Evolutionary conservation across 1,284 basidiomycete species (phyloP), one percentile per base, ranked within the genome.

Genomic region (Pyrrhoderma lamaoense): DNA sequence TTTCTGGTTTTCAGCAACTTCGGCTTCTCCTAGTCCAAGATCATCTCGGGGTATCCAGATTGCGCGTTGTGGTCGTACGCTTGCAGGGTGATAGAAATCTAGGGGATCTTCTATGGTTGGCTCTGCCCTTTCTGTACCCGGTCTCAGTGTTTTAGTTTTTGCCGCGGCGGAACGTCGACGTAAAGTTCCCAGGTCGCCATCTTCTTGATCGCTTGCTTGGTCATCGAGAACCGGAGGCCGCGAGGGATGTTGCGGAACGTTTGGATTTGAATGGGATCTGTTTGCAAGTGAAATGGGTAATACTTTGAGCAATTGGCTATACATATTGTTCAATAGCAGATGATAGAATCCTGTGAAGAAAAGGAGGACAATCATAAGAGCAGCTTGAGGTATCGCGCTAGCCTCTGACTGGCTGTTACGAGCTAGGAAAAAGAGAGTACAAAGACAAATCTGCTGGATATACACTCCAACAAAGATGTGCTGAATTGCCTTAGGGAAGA

Each of bases 381-480:
- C 82, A 18, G 84, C 91, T 65, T 94, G 78, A 0, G 85, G 74
- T 0, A 89, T 56, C 0, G 88, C 79, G 16, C 74, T 76, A 0
- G 80, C 67, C 0, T 80, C 70, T 0, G 65, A 52, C 19, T 79
- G 67, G 14, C 68, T 59, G 57, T 90, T 67, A 45, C 71, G 72
- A 0, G 84, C 80, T 3, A 96, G 74, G 82, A 96, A 95, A 77
- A 96, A 96, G 58, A 96, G 69, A 1, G 88, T 88, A 25, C 78
- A 76, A 16, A 96, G 71, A 64, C 89, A 93, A 47, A 95, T 64
- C 63, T 89, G 82, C 61, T 88, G 77, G 49, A 97, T 76, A 65
- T 96, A 97, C 61, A 94, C 59, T 3, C 93, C 95, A n/a, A 93
- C 89, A 60, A 98, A 97, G 39, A 95, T 65, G 62, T 97, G 94